Evolutionary conservation across 2,329 filamentous ascomycete genomes (phyloP), one percentile per base, ranked within the genome.

Genomic region (Escovopsis sp.): DNA sequence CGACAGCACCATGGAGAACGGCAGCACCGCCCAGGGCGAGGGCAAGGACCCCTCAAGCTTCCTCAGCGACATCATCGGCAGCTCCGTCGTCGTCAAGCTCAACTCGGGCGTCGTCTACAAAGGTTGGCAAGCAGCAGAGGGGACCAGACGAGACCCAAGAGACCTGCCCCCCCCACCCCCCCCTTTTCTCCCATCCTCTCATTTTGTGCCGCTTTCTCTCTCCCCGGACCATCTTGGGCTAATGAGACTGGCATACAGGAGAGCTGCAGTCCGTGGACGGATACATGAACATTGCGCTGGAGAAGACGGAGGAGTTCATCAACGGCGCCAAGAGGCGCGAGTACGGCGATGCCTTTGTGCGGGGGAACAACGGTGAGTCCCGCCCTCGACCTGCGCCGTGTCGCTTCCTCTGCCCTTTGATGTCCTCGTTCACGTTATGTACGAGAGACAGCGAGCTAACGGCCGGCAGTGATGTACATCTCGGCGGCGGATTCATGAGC

Each of bases 21-120:
- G 76, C 47, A 65, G 66, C 47, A 64, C 65, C 28, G 7, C 28
- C 8, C 74, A 77, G 57, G 63, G 66, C 45, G 85, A 91, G 63
- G 83, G 85, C 48, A 89, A 86, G 62, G 91, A 98, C 62, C 91
- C 91, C 4, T 94, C 88, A 11, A 80, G 83, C 51, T 98, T 98
- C 63, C 71, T 98, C 46, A 80, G 83, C 62, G 86, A 94, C 59
- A 94, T 98, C 59, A 94, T 94, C 57, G 88, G 89, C 47, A 85
- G 86, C 49, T 79, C 86, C 33, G 91, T 98, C 51, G 93, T 86
- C 1, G 89, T 98, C 51, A 96, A 96, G 68, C 75, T 98, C 53
- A 98, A 98, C 67, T 95, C 88, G n/a, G 91, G 91, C 43, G 87
- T 95, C 47, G 80, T 96, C 48, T 98, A 95, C 73, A 95, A 91